phyloP scores from a whole-genome alignment of 2,329 filamentous ascomycete species.

The Colletotrichum liaoningense region DNA sequence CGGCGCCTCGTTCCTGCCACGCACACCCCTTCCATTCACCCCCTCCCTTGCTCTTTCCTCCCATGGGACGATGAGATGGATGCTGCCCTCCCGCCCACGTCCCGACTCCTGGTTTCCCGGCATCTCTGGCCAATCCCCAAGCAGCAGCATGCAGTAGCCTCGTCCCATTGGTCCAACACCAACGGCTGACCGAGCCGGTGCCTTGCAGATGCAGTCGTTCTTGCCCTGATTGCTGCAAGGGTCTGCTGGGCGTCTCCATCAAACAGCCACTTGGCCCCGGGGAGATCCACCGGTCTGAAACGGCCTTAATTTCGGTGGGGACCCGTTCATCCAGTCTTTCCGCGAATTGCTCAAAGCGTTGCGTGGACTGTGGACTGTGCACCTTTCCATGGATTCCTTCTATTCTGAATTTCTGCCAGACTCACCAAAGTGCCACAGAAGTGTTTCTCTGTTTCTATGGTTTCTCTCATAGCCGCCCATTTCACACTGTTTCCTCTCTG shows the following conservation, averaged over 20 bases:
- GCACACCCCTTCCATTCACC: conserved; percentile 13
- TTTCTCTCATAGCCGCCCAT: not conserved
- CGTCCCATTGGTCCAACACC: not conserved
- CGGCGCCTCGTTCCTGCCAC: conserved; percentile 14
- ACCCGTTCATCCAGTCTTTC: conserved; percentile 37
- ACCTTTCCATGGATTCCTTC: not conserved
- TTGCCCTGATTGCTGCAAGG: conserved; percentile 37
- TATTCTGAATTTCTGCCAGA: not conserved
- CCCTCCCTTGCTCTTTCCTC: not conserved
- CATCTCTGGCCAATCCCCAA: conserved; percentile 21
- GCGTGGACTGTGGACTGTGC: conserved; percentile 24
- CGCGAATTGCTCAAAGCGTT: not conserved
- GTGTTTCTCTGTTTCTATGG: not conserved
- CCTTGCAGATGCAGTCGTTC: conserved; percentile 34
- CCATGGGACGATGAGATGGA: not conserved
- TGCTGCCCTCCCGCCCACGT: conserved; percentile 11
- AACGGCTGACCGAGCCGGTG: conserved; percentile 31
- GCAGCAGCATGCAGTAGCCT: conserved; percentile 3
- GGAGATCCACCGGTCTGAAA: conserved; percentile 35
- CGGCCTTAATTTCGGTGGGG: conserved; percentile 37
- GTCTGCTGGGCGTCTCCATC: conserved; percentile 24
- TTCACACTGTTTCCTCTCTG: conserved; percentile 2
- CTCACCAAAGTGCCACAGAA: not conserved
- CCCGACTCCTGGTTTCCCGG: not conserved
- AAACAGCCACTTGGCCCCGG: conserved; percentile 31